A percentile compares a stretch with the other conserved stretches of the same genome.
phyloP scores from a whole-genome alignment of 2,329 filamentous ascomycete species.

The Tolypocladium pustulatum region DNA sequence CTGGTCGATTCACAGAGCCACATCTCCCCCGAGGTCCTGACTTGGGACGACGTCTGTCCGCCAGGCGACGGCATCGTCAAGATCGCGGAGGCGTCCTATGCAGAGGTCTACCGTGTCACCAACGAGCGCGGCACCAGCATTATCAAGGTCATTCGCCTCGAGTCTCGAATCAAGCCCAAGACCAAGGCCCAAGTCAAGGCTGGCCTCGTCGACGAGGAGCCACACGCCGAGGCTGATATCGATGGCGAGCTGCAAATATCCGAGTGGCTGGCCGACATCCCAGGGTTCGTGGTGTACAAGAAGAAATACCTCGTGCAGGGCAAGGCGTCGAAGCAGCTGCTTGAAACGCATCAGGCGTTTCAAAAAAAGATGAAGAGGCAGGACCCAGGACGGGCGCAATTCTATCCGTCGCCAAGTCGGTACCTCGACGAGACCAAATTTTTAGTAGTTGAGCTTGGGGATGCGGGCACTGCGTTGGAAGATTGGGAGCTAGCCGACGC shows the following conservation, averaged over 20 bases:
- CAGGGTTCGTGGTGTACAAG: slow-evolving; percentile 57
- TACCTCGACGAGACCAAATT: slow-evolving; percentile 49
- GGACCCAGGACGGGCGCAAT: slow-evolving; percentile 46
- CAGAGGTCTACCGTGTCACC: slow-evolving; percentile 53
- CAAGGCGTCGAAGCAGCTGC: slow-evolving; percentile 38
- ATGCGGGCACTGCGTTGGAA: slow-evolving; percentile 50
- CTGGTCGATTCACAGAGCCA: slow-evolving; percentile 4
- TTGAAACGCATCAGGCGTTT: slow-evolving; percentile 50
- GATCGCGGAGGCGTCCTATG: slow-evolving; percentile 57
- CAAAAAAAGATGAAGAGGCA: slow-evolving; percentile 42
- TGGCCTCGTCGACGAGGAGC: slow-evolving; percentile 48
- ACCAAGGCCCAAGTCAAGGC: slow-evolving; percentile 45
- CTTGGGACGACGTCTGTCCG: slow-evolving; percentile 49
- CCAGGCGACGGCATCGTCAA: slow-evolving; percentile 44
- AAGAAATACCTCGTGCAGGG: slow-evolving; percentile 51
- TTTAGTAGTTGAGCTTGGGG: slow-evolving; percentile 51
- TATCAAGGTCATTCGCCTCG: slow-evolving; percentile 52
- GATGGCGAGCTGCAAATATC: slow-evolving; percentile 52
- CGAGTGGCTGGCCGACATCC: slow-evolving; percentile 52
- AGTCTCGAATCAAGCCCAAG: slow-evolving; percentile 46
- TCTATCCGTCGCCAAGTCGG: slow-evolving; percentile 50
- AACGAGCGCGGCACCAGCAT: slow-evolving; percentile 52
- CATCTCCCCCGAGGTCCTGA: slow-evolving; percentile 29
- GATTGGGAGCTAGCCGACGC: slow-evolving; percentile 39
- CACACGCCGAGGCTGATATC: slow-evolving; percentile 43